Evolutionary conservation across 2,329 filamentous ascomycete genomes (phyloP).

Genomic region (Neurospora sp.): DNA sequence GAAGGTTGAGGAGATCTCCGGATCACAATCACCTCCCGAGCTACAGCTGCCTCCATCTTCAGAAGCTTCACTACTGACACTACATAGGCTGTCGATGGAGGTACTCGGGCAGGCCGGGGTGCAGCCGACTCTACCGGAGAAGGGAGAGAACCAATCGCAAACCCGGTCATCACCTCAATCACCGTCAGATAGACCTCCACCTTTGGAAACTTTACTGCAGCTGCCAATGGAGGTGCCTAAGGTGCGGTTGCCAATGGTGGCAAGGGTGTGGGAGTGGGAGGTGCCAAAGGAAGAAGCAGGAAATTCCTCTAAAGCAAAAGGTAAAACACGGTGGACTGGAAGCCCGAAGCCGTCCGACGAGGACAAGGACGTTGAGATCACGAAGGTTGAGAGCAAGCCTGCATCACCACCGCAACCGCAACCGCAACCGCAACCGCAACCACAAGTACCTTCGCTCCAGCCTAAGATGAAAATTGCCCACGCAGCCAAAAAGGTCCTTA

Average conservation of each 20-base stretch:
- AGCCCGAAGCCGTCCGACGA: not conserved
- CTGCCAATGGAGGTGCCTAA: not conserved
- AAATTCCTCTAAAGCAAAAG: not conserved
- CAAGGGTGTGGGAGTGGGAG: not conserved
- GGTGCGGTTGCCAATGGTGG: not conserved
- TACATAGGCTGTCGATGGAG: not conserved
- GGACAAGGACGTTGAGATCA: not conserved
- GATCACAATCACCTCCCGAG: not conserved
- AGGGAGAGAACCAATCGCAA: not conserved
- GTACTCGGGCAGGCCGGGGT: not conserved
- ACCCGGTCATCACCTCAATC: not conserved
- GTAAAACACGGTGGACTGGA: not conserved
- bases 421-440: not conserved
- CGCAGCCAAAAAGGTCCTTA: not conserved
- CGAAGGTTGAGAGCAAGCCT: not conserved
- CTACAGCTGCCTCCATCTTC: not conserved
- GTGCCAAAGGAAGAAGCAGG: not conserved
- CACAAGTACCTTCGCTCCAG: too few relatives aligned
- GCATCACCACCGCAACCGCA: not conserved
- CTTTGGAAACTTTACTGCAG: not conserved
- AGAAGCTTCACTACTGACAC: not conserved
- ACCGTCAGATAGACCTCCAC: not conserved
- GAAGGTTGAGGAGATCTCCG: not conserved
- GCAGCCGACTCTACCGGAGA: not conserved
- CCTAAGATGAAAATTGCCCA: not conserved